Conservation (phyloP, 352 stramenopile genomes). For the Pseudoperonospora humuli region DNA sequence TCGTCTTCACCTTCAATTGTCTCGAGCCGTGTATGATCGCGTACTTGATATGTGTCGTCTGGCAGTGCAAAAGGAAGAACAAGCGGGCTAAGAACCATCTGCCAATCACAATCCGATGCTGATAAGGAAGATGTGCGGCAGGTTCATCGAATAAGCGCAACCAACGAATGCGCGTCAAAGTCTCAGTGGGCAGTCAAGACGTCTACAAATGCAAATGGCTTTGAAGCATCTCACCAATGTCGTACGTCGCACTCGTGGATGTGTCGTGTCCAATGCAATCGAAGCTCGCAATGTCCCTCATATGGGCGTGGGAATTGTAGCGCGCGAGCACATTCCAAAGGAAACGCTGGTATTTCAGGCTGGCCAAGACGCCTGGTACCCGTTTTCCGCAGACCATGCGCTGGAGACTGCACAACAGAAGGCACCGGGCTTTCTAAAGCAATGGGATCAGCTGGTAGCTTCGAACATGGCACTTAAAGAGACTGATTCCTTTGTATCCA, state of each 20-base stretch:
- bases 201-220: slow-evolving; percentile 27
- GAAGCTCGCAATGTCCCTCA: slow-evolving; percentile 35
- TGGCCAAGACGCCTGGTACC: slow-evolving; percentile 46
- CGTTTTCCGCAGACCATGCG: slow-evolving; percentile 67
- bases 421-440: slow-evolving; percentile 51
- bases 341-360: slow-evolving; percentile 61
- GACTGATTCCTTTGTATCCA: slow-evolving; percentile 43
- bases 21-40: too few species aligned
- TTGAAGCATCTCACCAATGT: slow-evolving; percentile 46
- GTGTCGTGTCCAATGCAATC: slow-evolving; percentile 44
- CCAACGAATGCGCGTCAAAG: too few species aligned
- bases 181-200: too few species aligned
- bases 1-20: too few species aligned
- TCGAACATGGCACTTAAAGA: slow-evolving; percentile 22
- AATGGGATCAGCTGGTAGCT: slow-evolving; percentile 42
- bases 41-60: too few species aligned
- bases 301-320: slow-evolving; percentile 67
- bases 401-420: slow-evolving; percentile 51
- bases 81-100: too few species aligned
- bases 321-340: slow-evolving; percentile 40
- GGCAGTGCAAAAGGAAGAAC: too few species aligned
- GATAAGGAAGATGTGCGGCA: too few species aligned
- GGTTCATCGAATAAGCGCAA: too few species aligned
- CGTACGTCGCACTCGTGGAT: slow-evolving; percentile 42
- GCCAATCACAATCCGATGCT: too few species aligned